phyloP scores from a whole-genome alignment of 257 asterid species.

The Jasminum sambac region DNA sequence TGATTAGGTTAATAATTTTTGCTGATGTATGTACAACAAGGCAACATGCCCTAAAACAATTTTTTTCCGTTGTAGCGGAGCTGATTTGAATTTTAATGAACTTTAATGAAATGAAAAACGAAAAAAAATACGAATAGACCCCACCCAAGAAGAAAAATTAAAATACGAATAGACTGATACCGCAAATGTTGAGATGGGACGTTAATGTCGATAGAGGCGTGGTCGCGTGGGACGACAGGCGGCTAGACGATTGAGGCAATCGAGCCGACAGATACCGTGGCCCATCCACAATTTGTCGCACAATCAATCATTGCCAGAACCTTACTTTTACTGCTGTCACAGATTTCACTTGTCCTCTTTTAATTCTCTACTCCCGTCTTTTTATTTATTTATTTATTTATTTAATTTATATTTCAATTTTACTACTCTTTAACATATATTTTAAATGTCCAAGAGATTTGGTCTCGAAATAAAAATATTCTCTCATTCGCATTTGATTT shows the following conservation, averaged over 20 bases:
- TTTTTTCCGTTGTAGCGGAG: too few relatives aligned
- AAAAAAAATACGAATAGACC: too few relatives aligned
- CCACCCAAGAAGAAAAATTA: background rate
- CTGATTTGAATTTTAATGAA: too few relatives aligned
- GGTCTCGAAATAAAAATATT: too few relatives aligned
- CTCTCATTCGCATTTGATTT: too few relatives aligned
- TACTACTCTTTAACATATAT: background rate
- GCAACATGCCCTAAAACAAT: too few relatives aligned
- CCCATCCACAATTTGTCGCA: slow-evolving; percentile 6
- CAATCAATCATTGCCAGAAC: background rate
- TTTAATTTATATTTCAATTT: background rate
- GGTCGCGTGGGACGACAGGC: background rate
- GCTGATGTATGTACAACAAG: too few relatives aligned
- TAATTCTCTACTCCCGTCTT: background rate
- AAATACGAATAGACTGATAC: background rate
- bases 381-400: too few relatives aligned
- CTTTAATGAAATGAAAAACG: too few relatives aligned
- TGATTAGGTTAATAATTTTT: too few relatives aligned
- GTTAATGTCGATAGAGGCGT: background rate
- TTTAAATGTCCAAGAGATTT: too few relatives aligned
- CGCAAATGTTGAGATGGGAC: background rate
- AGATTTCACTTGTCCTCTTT: background rate
- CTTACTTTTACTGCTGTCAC: background rate
- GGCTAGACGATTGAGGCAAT: background rate
- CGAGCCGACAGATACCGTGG: slow-evolving; percentile 46